Base-by-base conservation (phyloP, 805 yeast species). In the Wickerhamomyces ciferrii region DNA sequence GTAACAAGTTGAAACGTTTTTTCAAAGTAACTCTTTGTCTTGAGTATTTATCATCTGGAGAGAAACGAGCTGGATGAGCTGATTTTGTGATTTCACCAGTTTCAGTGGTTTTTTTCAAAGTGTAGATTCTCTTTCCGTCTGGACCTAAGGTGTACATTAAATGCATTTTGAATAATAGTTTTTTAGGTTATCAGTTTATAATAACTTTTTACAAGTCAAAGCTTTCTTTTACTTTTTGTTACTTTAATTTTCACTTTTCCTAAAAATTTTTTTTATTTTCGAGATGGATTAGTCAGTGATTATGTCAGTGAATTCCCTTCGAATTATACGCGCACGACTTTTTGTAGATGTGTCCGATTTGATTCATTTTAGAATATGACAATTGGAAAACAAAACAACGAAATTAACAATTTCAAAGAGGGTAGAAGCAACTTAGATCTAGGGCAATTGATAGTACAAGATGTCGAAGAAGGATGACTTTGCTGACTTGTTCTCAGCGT, bases 51-150 rank as follows among this genome's bases (percentile, higher is more conserved):
- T 94, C 99, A 68, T 94, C 99, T 58, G 99, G 99, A 31, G 99
- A 94, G 70, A 94, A 94, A 73, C 99, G 85, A 45, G 99, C 99
- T 52, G 99, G 99, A 70, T 94, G 99, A 38, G 99, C 99, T 56
- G 96, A 87, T 75, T 90, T 89, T 65, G 99, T 95, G 75, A 92
- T 90, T 68, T 90, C 96, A 52, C 99, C 98, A 8, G 75, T 70
- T 51, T 76, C 90, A 47, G 95, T 84, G 59, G 65, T 54, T 75
- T 94, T 94, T 69, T 87, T 75, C 57, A 94, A 76, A 46, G 99
- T 94, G 79, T 94, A 94, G 61, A 87, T 69, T 71, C 99, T 86
- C 79, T 92, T 92, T 60, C 99, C 99, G 59, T 91, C 96, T 52
- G 82, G 81, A 62, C 91, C 96, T 64, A 85, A 70, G 51, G 97